Base-by-base conservation (phyloP, 148 eudicot genomes). In the Drosera capensis region DNA sequence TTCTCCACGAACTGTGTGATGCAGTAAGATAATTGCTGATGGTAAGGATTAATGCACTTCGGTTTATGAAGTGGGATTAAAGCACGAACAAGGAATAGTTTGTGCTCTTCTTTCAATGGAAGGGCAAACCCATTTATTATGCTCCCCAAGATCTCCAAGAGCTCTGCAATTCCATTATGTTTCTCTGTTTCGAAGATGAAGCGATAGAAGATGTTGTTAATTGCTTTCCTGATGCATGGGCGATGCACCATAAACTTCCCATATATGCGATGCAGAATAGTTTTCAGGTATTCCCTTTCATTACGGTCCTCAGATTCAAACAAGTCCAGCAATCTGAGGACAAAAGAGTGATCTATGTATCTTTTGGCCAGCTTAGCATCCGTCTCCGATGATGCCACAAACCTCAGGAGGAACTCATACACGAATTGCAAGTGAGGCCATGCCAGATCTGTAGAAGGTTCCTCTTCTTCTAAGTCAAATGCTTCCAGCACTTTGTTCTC, bases 41-140 rank as follows among this genome's bases (percentile, higher is more conserved):
- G 48, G 48, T 44, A 44, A 1, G 48, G 28, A 23, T 28, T 22
- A 22, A 44, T 44, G 48, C 29, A 44, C 28, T 44, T 44, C 13
- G 48, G 48, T 13, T 44, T 44, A 17, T 44, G 48, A 3, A 44
- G 48, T 9, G 48, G 48, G 15, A 44, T 44, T 16, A 44, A 16
- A 44, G 48, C 48, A 7, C 48, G 48, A 13, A 44, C 48, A 44
- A 44, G 48, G 28, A 44, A 44, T 5, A 44, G 28, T 24, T 44
- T 44, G 48, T 44, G 48, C 48, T 44, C 48, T 19, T 44, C 48
- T n/a, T 44, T 44, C 29, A 44, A n/a, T 21, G 48, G 48, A n/a
- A 44, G 16, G 14, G 48, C 48, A 44, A 44, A 44, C 24, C 48
- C 48, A 24, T 44, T 44, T 14, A 44, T 44, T 7, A 44, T 44